Percentiles rank a stretch among this genome's conserved stretches.
phyloP scores from a whole-genome alignment of 768 basidiomycete species.

The Amanita rimosa region DNA sequence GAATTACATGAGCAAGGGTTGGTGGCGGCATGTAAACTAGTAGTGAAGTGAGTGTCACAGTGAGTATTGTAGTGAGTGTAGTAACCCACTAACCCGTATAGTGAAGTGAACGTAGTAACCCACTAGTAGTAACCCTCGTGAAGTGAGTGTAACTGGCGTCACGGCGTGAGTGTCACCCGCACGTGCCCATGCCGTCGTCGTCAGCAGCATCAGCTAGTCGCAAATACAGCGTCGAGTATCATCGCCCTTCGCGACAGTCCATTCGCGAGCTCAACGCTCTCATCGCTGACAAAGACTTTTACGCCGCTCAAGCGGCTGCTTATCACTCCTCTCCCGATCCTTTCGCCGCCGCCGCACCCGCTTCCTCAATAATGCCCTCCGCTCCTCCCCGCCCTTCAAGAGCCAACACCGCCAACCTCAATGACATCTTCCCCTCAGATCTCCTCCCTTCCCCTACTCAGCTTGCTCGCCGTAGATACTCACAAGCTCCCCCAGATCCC shows the following conservation, averaged over 20 bases:
- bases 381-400: constrained; percentile 76
- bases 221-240: constrained; percentile 67
- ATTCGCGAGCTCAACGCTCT: constrained; percentile 73
- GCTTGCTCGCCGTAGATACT: constrained; percentile 38
- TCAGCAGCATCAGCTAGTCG: too few relatives aligned
- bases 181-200: constrained; percentile 26
- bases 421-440: constrained; percentile 61
- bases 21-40: too few relatives aligned
- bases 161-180: too few relatives aligned
- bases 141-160: too few relatives aligned
- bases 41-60: too few relatives aligned
- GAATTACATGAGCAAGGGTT: constrained; percentile 91
- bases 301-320: constrained; percentile 40
- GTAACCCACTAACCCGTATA: too few relatives aligned
- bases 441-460: constrained; percentile 39
- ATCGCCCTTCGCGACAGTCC: constrained; percentile 62
- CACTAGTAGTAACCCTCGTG: too few relatives aligned
- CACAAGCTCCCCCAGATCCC: constrained; percentile 30
- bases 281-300: constrained; percentile 45
- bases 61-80: too few relatives aligned
- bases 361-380: constrained; percentile 22
- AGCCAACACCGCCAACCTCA: constrained; percentile 73
- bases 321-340: constrained; percentile 24
- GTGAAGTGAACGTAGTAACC: too few relatives aligned
- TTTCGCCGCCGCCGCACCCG: constrained; percentile 16